Evolutionary conservation across 108 stramenopile species (phyloP).

Genomic region (Bacterosira constricta): DNA sequence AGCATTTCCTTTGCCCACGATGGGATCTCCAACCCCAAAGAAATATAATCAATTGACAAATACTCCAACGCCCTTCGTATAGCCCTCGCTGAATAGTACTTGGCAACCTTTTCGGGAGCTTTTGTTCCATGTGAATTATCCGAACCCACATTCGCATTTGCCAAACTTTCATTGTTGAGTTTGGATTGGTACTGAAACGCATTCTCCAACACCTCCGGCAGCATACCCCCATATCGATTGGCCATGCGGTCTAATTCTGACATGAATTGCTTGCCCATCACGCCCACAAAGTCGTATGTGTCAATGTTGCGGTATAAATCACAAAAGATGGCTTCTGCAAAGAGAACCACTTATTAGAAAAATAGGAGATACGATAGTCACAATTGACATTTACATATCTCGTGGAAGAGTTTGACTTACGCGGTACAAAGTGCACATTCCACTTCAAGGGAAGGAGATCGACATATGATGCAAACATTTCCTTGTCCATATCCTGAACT

Average conservation of each 20-base stretch:
- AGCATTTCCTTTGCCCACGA: slow-evolving; percentile 67
- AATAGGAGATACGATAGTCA: no score
- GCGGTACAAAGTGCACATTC: slow-evolving; percentile 72
- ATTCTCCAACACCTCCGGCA: slow-evolving; percentile 17
- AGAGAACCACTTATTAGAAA: no score
- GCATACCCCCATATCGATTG: slow-evolving; percentile 15
- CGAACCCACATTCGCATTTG: slow-evolving; percentile 14
- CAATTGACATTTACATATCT: no score
- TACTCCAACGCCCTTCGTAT: slow-evolving; percentile 63
- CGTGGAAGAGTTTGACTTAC: no score
- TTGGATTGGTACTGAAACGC: slow-evolving; percentile 34
- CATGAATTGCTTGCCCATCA: slow-evolving; percentile 52
- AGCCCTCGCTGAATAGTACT: slow-evolving; percentile 60
- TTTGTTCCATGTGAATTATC: slow-evolving; percentile 18
- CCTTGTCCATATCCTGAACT: slow-evolving; percentile 28
- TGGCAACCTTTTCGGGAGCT: slow-evolving; percentile 33
- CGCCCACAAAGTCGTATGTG: slow-evolving; percentile 58
- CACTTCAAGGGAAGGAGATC: slow-evolving; percentile 65
- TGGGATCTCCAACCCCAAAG: slow-evolving; percentile 52
- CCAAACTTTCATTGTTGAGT: not conserved
- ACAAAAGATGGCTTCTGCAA: slow-evolving; percentile 57
- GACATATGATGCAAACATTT: slow-evolving; percentile 61
- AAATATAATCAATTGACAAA: slow-evolving; percentile 62
- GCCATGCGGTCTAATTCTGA: slow-evolving; percentile 43
- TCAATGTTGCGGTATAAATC: slow-evolving; percentile 56